Conservation (phyloP, 2,329 filamentous ascomycete species). For the Waltergamsia citrina region DNA sequence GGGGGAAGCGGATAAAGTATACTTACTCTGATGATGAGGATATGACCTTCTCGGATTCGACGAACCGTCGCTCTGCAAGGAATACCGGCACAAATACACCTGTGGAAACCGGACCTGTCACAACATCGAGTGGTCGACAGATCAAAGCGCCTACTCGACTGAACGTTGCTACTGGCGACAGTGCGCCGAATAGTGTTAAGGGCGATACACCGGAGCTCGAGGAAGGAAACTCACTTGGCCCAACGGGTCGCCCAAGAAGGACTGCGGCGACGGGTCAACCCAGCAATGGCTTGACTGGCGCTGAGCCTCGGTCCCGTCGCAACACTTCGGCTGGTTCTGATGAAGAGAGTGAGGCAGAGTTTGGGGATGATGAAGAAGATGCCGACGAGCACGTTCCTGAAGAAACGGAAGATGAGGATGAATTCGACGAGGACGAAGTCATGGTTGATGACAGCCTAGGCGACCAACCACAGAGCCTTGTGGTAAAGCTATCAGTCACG, state of each 20-base stretch:
- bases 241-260: slow-evolving; percentile 38
- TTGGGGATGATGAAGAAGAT: slow-evolving; percentile 66
- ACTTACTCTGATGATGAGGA: slow-evolving; percentile 89
- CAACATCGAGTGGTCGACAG: slow-evolving; percentile 83
- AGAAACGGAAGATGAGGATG: slow-evolving; percentile 52
- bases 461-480: slow-evolving; percentile 46
- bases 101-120: slow-evolving; percentile 51
- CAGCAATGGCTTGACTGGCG: slow-evolving; percentile 35
- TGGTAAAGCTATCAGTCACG: slow-evolving; percentile 62
- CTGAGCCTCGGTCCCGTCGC: slow-evolving; percentile 20
- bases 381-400: slow-evolving; percentile 56
- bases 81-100: slow-evolving; percentile 68
- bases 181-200: slow-evolving; percentile 34
- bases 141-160: slow-evolving; percentile 60
- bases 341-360: slow-evolving; percentile 64
- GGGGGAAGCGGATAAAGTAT: slow-evolving; percentile 93
- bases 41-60: slow-evolving; percentile 56
- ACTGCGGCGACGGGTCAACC: slow-evolving; percentile 39
- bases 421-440: slow-evolving; percentile 46
- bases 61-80: slow-evolving; percentile 59
- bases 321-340: slow-evolving; percentile 46
- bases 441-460: slow-evolving; percentile 45
- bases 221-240: slow-evolving; percentile 28
- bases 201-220: slow-evolving; percentile 31
- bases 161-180: slow-evolving; percentile 50